Evolutionary conservation across 768 basidiomycete species (phyloP), one percentile per base, ranked within the genome.

Genomic region (Dioszegia hungarica): DNA sequence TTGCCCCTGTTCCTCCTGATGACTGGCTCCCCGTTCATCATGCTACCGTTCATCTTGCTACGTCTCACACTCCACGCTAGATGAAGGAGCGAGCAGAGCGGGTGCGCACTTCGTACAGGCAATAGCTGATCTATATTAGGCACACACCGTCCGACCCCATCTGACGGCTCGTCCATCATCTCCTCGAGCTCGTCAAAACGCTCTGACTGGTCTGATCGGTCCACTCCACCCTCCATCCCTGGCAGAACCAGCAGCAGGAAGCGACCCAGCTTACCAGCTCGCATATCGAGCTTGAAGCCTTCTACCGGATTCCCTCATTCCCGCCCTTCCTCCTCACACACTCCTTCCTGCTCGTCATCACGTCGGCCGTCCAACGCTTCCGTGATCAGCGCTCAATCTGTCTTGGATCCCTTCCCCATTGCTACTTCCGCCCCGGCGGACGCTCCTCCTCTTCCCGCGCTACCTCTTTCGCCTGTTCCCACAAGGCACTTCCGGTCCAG

Each of bases 161-260:
- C 49, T 19, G 31, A 51, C 37, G 36, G 49, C 29, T 37, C 34
- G 12, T 51, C 49, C 22, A 27, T 51, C 19, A 51, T 27, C 36
- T 51, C 49, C 15, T n/a, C 47, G 15, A 10, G 17, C 22, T 48
- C 47, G 15, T 48, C 41, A 19, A 22, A 5, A 15, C 45, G 25
- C 4, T 44, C 47, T 11, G 25, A 14, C 17, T 17, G 20, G 17
- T 51, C 49, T 27, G 24, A 37, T 17, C 36, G 11, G 5, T 51
- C 49, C 9, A 37, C 17, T n/a, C 49, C 49, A 25, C 49, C 49
- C 22, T 27, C 36, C 22, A 51, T 51, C 22, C 49, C 49, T 17
- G 37, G 20, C 22, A 34, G 49, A 12, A 38, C 36, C 6, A 51
- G 49, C 25, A 51, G 49, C 36, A 15, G 49, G 2, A 51, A 51